Evolutionary conservation across 2,329 filamentous ascomycete genomes (phyloP), one percentile per base, ranked within the genome.

Genomic region (Neofusicoccum laricinum): DNA sequence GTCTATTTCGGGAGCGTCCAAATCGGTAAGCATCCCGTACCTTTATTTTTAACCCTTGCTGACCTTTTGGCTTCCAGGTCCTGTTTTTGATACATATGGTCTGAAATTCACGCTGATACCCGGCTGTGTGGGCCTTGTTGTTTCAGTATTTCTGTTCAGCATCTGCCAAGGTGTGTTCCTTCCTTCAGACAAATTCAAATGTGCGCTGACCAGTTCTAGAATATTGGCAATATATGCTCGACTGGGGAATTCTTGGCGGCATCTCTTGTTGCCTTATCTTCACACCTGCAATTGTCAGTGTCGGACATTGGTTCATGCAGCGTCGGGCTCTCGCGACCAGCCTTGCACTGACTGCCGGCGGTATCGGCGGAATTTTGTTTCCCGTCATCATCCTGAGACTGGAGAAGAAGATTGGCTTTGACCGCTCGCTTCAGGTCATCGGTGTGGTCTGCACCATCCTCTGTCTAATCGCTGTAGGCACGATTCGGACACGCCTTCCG

Each of bases 201-300:
- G 25, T 7, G 1, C 36, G 19, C 62, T 64, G n/a, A 65, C 61
- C 15, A 53, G 21, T 55, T 14, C 36, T 66, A 63, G 71, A 72
- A 32, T 80, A 77, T 66, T 81, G 77, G 71, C 79, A 81, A 36
- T 75, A 80, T 67, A 68, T 81, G 10, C 69, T 81, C 0, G 74
- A 73, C 32, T 76, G 75, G 63, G 75, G 75, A 3, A 66, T 81
- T 2, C 67, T 81, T 0, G 77, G 74, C 8, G 80, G 78, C 0
- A 66, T 77, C 1, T 71, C 76, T 0, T 75, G 73, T 1, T 77
- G 77, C 1, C 71, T 80, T 64, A 67, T 80, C 46, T 73, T 75
- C 17, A 79, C 77, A 1, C 76, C 73, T 1, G 70, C 71, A 14
- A 67, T 78, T 3, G 73, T 74, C 0, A 72, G 67, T 17, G 71